A percentile compares a stretch with the other conserved stretches of the same genome.
Evolutionary conservation across 805 yeast species (phyloP).

Genomic region (Brettanomyces sp.): DNA sequence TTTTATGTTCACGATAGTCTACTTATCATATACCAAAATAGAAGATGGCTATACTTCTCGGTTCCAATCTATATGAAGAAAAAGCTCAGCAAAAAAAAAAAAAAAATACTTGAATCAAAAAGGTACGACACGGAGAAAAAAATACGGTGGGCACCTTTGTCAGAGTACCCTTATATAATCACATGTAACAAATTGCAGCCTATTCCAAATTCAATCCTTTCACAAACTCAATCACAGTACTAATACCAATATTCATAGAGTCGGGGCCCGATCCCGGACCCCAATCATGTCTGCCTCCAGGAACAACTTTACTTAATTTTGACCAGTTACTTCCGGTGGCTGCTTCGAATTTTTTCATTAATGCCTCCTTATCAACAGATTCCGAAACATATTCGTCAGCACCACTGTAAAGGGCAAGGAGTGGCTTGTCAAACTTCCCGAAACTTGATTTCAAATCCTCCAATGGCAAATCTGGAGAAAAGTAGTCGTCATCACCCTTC

Average conservation of each 20-base stretch:
- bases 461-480: constrained; percentile 44
- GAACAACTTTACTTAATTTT: constrained; percentile 38
- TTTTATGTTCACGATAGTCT: too few species aligned
- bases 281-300: constrained; percentile 52
- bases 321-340: constrained; percentile 42
- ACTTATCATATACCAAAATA: too few species aligned
- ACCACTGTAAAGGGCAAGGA: constrained; percentile 49
- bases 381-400: constrained; percentile 57
- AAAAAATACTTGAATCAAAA: too few species aligned
- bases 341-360: constrained; percentile 42
- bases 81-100: too few species aligned
- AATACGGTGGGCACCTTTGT: too few species aligned
- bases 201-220: background rate
- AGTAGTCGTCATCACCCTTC: constrained; percentile 76
- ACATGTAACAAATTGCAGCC: too few species aligned
- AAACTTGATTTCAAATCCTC: constrained; percentile 38
- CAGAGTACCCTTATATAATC: too few species aligned
- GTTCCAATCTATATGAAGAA: too few species aligned
- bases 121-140: too few species aligned
- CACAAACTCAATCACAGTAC: constrained; percentile 9
- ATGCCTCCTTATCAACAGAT: constrained; percentile 34
- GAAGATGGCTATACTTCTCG: too few species aligned
- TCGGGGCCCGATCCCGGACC: constrained; percentile 29
- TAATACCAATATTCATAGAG: constrained; percentile 8
- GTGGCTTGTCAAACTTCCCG: constrained; percentile 40